These are phyloP conservation scores for Dipodascus geniculatus DNA, from an alignment of 805 yeast species.

Conservation along the genomic window DNA sequence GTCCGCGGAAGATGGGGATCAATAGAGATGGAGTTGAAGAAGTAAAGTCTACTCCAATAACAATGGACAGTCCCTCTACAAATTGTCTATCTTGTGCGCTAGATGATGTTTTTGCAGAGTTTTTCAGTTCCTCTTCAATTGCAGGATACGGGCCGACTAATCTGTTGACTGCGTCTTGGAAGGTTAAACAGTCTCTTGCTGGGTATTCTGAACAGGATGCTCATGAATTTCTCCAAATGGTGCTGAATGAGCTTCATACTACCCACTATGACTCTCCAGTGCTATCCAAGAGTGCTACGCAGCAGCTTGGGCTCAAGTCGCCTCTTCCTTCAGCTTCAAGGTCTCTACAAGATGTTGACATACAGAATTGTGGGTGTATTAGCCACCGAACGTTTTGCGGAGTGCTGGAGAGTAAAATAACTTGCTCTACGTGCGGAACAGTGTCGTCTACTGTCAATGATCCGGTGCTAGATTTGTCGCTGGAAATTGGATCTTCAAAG, in stretches of 20 bases:
- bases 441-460: constrained; percentile 38
- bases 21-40: neutral
- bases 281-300: constrained; percentile 6
- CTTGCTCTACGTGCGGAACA: constrained; percentile 42
- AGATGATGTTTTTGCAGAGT: constrained; percentile 64
- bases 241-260: constrained; percentile 70
- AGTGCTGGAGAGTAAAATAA: constrained; percentile 56
- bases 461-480: neutral
- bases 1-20: neutral
- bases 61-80: constrained; percentile 9
- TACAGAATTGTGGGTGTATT: constrained; percentile 52
- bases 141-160: constrained; percentile 75
- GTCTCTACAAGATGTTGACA: neutral
- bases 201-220: constrained; percentile 98
- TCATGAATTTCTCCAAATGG: constrained; percentile 92
- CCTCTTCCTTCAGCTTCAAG: neutral
- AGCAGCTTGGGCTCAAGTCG: neutral
- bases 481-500: constrained; percentile 12
- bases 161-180: constrained; percentile 78
- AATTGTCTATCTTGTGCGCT: constrained; percentile 76
- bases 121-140: constrained; percentile 50
- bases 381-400: constrained; percentile 80
- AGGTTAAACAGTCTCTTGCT: constrained; percentile 62
- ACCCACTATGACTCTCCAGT: constrained; percentile 10
- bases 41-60: neutral